Evolutionary conservation across 1,284 basidiomycete species (phyloP).

Genomic region (Irpex rosettiformis): DNA sequence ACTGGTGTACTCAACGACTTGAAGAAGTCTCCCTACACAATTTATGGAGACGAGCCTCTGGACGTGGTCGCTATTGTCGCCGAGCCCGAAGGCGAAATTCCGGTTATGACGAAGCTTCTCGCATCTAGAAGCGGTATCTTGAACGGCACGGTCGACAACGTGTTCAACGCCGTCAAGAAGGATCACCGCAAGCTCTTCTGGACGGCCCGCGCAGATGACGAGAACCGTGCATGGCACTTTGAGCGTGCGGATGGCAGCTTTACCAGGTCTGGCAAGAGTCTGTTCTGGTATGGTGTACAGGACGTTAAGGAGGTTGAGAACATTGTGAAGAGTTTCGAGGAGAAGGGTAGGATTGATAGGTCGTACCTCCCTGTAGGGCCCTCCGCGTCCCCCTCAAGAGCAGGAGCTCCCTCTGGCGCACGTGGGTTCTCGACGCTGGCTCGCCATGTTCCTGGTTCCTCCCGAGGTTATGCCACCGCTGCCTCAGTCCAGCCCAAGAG

Average conservation of each 20-base stretch:
- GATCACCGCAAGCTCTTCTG: conserved; percentile 95
- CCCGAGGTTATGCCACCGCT: conserved; percentile 63
- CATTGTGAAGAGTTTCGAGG: conserved; percentile 81
- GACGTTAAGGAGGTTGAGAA: conserved; percentile 92
- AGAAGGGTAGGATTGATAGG: conserved; percentile 81
- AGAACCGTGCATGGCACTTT: conserved; percentile 98
- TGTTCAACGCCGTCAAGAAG: conserved; percentile 94
- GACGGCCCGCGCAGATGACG: conserved; percentile 94
- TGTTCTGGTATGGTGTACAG: conserved; percentile 98
- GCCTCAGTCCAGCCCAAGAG: conserved; percentile 64
- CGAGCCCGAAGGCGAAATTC: conserved; percentile 85
- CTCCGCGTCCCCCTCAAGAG: conserved; percentile 62
- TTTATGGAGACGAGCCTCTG: conserved; percentile 97
- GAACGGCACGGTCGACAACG: conserved; percentile 96
- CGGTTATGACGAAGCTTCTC: conserved; percentile 92
- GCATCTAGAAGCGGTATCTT: conserved; percentile 86
- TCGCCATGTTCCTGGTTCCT: conserved; percentile 44
- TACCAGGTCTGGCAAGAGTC: conserved; percentile 86
- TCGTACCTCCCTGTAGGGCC: conserved; percentile 63
- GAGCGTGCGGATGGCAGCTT: conserved; percentile 98
- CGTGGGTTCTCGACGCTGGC: conserved; percentile 77
- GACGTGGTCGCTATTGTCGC: conserved; percentile 95
- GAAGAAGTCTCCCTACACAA: conserved; percentile 82
- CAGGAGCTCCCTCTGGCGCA: conserved; percentile 34
- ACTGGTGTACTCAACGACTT: conserved; percentile 86